Evolutionary conservation across 345 rosid genomes (phyloP), one percentile per base, ranked within the genome.

Genomic region (Rhizophora apiculata): DNA sequence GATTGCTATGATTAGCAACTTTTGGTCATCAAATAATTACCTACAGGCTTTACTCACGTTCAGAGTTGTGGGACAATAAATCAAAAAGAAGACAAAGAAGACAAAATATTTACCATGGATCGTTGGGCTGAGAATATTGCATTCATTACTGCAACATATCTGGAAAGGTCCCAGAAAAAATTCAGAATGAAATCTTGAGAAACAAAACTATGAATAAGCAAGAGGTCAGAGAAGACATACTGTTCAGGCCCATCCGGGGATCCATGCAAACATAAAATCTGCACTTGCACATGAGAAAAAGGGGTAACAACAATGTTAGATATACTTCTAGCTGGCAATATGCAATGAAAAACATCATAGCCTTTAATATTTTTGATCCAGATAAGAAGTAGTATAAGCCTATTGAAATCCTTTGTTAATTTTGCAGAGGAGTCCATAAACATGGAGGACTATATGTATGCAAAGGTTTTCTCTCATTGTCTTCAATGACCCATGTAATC

Each of bases 191-290:
- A 76, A 61, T 26, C 36, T 56, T 63, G 64, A 65, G 70, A 63
- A 67, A 67, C 64, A 63, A 21, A 16, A 60, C 22, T 34, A 62
- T 46, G 34, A 62, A 49, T 16, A 58, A 22, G 54, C 49, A 52
- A 73, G 69, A 60, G 8, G 51, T 39, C 36, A 68, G 4, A 60
- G 61, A 76, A 13, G 67, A 75, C 96, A 57, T 87, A 92, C 99
- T 94, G 99, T 78, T 92, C 97, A 36, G 97, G 93, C 65, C 96
- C 99, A 84, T 92, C 99, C 4, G 88, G 91, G 18, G 99, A 89
- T 73, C 97, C 99, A 84, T 89, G 99, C 93, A 95, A 83, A 79
- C 99, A 95, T 73, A 92, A 74, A 78, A 92, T 91, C 97, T 95
- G 96, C 71, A 52, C 51, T 62, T 65, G 76, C 31, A 67, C 51